These are phyloP conservation scores for Tetrastigma voinierianum DNA, from an alignment of 164 flowering plant species.

Conservation along the genomic window DNA sequence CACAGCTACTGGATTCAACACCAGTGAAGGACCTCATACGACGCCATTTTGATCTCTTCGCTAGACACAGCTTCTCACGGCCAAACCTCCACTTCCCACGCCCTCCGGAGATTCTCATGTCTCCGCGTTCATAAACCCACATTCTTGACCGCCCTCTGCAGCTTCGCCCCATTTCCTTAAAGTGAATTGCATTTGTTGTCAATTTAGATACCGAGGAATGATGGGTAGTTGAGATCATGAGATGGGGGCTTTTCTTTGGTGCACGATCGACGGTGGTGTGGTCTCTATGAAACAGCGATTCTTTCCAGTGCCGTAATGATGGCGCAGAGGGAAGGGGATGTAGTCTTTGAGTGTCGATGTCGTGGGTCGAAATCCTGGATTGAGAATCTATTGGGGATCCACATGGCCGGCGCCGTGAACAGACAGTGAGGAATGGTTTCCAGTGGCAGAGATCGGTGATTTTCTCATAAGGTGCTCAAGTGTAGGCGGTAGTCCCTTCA, in stretches of 20 bases:
- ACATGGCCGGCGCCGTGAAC: conserved; percentile 87
- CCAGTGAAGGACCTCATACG: conserved; percentile 58
- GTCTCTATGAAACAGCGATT: conserved; percentile 51
- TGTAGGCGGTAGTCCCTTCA: conserved; percentile 82
- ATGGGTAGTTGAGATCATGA: conserved; percentile 84
- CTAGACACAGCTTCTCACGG: conserved; percentile 73
- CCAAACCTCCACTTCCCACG: conserved; percentile 56
- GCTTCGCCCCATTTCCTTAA: conserved; percentile 29
- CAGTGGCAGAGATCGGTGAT: conserved; percentile 70
- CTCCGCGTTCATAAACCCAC: conserved; percentile 65
- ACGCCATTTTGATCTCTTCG: conserved; percentile 26
- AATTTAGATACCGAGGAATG: conserved; percentile 57
- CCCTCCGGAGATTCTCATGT: no score
- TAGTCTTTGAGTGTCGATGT: conserved; percentile 48
- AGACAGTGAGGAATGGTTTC: conserved; percentile 64
- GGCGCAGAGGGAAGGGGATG: conserved; percentile 63
- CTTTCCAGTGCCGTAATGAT: conserved; percentile 41
- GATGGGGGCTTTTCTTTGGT: conserved; percentile 17
- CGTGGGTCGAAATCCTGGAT: conserved; percentile 89
- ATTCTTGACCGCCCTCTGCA: conserved; percentile 65
- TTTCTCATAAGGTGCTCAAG: conserved; percentile 45
- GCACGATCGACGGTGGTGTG: conserved; percentile 35
- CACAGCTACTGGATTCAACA: background rate
- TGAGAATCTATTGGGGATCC: conserved; percentile 71
- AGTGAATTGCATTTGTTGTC: background rate